Base-by-base conservation (phyloP, 306 rosid genomes). In the Sesbania bispinosa region DNA sequence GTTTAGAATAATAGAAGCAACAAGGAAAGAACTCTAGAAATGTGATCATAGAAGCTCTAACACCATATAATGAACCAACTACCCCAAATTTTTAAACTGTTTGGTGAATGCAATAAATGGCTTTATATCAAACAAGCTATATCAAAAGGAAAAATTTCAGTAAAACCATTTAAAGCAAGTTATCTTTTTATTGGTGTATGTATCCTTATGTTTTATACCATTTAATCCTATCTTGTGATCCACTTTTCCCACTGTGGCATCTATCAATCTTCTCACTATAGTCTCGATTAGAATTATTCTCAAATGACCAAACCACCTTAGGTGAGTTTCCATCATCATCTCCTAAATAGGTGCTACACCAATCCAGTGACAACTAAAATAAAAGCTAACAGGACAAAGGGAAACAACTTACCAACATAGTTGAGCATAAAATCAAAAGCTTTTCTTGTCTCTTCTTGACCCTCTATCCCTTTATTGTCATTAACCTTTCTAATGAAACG, bases 401-500 rank as follows among this genome's bases (percentile, higher is more conserved):
- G 74, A 74, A 74, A 63, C 21, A 57, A 77, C 88, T 71, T 74
- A 93, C 98, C 98, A 79, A 93, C 82, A 78, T 83, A 93, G 83
- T 82, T 88, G 62, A 93, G 96, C 97, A 90, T 90, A 85, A 90
- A 94, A 67, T 94, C 98, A 79, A 87, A 94, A 71, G 98, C 98
- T 86, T 94, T 94, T 83, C 88, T 90, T 13, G 98, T 94, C 84
- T 94, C 98, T 79, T 94, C 98, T 80, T 90, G 97, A 79, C 98
- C 98, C 80, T 94, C 98, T 48, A 80, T 21, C 53, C 98, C 97
- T 80, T 84, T 94, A 83, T 81, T 83, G 41, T 94, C 97, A 75
- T 94, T 94, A 62, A 52, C 90, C 84, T 85, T 94, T 83, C 88
- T 88, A 65, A 94, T 90, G 79, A 90, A 94, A 69, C 89, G 96